phyloP scores from a whole-genome alignment of 176 grass and related monocot species.

The Carex littledalei region DNA sequence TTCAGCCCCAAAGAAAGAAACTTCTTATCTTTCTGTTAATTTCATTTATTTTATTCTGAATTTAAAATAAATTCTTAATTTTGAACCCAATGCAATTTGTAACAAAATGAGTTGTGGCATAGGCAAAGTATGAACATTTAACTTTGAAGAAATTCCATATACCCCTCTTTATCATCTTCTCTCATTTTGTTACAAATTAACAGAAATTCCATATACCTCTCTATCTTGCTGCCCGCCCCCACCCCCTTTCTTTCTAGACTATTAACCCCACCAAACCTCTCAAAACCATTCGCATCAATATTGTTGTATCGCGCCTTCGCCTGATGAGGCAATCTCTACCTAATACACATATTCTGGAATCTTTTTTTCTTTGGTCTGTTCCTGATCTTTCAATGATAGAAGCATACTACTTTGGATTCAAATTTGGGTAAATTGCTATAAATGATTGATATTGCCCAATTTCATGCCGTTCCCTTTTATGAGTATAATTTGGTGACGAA shows the following conservation, averaged over 20 bases:
- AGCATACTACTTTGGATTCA: background rate
- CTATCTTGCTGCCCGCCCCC: background rate
- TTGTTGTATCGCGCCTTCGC: background rate
- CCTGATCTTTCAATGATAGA: background rate
- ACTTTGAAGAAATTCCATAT: background rate
- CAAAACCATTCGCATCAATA: background rate
- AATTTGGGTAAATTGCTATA: background rate
- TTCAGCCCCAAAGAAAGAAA: background rate
- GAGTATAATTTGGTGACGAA: background rate
- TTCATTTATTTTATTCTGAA: background rate
- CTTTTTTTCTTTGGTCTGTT: background rate
- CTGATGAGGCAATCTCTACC: background rate
- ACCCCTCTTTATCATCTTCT: background rate
- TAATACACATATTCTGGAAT: background rate
- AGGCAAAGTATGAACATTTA: background rate
- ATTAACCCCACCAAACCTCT: background rate
- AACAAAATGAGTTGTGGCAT: background rate
- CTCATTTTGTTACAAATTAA: background rate
- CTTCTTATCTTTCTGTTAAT: background rate
- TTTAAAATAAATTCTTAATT: background rate
- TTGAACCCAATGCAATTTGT: background rate
- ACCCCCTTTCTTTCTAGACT: background rate
- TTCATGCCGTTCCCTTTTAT: background rate
- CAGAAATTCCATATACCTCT: no score
- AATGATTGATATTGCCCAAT: background rate